Percentiles rank a stretch among this genome's conserved stretches.
Evolutionary conservation across 805 yeast species (phyloP).

Genomic region (Candida easanensis): DNA sequence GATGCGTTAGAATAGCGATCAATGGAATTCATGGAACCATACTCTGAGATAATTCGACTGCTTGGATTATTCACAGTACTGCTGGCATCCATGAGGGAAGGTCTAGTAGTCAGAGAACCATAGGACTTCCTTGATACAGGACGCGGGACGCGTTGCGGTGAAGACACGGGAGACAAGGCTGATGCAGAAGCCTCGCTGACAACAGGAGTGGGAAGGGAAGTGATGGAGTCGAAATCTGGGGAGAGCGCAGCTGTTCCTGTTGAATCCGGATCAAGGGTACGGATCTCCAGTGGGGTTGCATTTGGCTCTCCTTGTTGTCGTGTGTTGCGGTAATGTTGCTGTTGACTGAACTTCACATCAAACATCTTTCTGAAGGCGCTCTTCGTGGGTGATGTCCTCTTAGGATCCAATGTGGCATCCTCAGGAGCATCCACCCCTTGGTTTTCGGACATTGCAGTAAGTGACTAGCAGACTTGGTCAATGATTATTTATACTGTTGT

Average conservation of each 20-base stretch:
- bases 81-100: constrained; percentile 6
- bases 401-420: background rate
- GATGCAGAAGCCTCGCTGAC: constrained; percentile 17
- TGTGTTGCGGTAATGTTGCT: background rate
- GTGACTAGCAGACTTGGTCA: background rate
- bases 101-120: constrained; percentile 19
- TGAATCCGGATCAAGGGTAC: background rate
- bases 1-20: constrained; percentile 9
- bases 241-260: constrained; percentile 23
- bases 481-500: background rate
- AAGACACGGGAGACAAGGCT: constrained; percentile 5
- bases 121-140: constrained; percentile 13
- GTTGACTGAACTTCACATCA: constrained; percentile 4
- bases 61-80: background rate
- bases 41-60: constrained; percentile 37
- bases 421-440: background rate
- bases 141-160: background rate
- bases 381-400: constrained; percentile 7
- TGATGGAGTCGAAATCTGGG: constrained; percentile 33
- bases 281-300: constrained; percentile 1
- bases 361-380: constrained; percentile 10
- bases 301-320: background rate
- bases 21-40: constrained; percentile 26
- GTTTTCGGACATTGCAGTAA: background rate
- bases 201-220: constrained; percentile 47